Evolutionary conservation across 768 basidiomycete genomes (phyloP).

Genomic region (Termitomyces sp.): DNA sequence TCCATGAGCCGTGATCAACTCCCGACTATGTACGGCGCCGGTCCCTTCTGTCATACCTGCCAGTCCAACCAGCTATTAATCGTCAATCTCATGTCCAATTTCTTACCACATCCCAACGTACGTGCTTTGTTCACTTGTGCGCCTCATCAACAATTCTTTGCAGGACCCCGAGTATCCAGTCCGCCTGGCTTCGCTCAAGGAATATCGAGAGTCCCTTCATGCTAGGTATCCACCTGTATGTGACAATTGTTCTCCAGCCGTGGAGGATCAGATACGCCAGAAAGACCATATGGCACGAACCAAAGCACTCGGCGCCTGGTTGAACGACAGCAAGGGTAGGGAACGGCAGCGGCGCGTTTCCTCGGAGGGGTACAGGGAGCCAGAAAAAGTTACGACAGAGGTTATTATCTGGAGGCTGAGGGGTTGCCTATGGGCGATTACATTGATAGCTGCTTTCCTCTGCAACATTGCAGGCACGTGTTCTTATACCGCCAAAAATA

Average conservation of each 20-base stretch:
- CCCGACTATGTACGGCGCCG: constrained; percentile 52
- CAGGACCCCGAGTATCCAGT: constrained; percentile 71
- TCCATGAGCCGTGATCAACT: constrained; percentile 67
- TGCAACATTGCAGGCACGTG: constrained; percentile 45
- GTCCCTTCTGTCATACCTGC: constrained; percentile 82
- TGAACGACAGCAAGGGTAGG: constrained; percentile 63
- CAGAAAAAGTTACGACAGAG: constrained; percentile 41
- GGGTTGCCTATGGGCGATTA: constrained; percentile 60
- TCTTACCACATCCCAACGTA: constrained; percentile 77
- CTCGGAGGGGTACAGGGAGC: constrained; percentile 33
- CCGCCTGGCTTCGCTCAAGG: constrained; percentile 58
- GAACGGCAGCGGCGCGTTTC: constrained; percentile 48
- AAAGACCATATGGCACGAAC: constrained; percentile 81
- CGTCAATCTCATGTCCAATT: constrained; percentile 83
- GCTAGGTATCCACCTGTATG: constrained; percentile 87
- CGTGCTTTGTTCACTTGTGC: constrained; percentile 20
- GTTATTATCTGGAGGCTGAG: constrained; percentile 64
- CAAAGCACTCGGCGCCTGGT: constrained; percentile 68
- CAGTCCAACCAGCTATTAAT: constrained; percentile 91
- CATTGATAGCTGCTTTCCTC: constrained; percentile 35
- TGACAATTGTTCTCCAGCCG: constrained; percentile 63
- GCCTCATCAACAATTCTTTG: constrained; percentile 1
- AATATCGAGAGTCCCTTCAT: constrained; percentile 73
- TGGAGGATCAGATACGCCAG: constrained; percentile 75
- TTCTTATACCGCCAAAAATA: neutral